Evolutionary conservation across 208 protist genomes (phyloP), one percentile per base, ranked within the genome.

Genomic region (Blastocrithidia nonstop): DNA sequence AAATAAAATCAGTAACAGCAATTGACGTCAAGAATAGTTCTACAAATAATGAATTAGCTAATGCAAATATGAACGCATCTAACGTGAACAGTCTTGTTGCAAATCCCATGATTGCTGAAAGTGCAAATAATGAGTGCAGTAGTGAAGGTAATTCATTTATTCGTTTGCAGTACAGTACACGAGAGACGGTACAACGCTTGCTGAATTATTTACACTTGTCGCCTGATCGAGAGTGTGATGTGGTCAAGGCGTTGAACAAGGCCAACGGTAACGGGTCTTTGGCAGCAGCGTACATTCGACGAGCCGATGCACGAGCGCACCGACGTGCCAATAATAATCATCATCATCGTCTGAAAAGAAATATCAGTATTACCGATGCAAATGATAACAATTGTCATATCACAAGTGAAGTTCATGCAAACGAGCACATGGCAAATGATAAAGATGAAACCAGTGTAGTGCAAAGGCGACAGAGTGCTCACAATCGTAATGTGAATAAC

Each of bases 241-340:
- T 71, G 23, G 67, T 79, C 35, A 41, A 51, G 16, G 59, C 67
- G 31, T 59, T 88, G 25, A 84, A 88, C 39, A 63, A 50, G 6
- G 71, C 68, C 8, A 49, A 76, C 36, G 79, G 79, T 11, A 66
- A 88, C 46, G 63, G 68, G 5, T 56, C 75, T 44, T 36, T 64
- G 43, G 72, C 71, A 0, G 58, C 64, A 4, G 54, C 42, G 7
- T n/a, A n/a, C n/a, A n/a, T n/a, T n/a, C n/a, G n/a, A n/a, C n/a
- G n/a, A n/a, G n/a, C 45, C 43, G 39, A 48, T 66, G 26, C 37
- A 57, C 22, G 20, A 46, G 31, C 40, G 40, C 24, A 20, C 6
- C 13, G 17, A 32, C 4, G 17, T 45, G 2, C 4, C 6, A 15
- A 36, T 15, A 45, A n/a, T n/a, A n/a, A n/a, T n/a, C n/a, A n/a